Evolutionary conservation across 129 eudicot genomes (phyloP).

Genomic region (Lactuca sativa): DNA sequence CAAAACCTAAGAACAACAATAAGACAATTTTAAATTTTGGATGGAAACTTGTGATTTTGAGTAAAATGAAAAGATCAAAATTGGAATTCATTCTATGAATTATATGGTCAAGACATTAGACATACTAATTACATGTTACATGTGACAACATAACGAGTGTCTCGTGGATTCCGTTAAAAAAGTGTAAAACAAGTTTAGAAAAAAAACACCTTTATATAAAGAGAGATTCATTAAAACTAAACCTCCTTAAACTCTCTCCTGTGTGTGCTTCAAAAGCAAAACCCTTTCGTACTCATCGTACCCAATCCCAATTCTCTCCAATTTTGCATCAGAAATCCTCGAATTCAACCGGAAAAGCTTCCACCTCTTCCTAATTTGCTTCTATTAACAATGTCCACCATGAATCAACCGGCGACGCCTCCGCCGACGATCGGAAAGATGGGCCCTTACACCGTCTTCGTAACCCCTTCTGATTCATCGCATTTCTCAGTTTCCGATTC

Average conservation of each 20-base stretch:
- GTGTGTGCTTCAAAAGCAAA: not conserved
- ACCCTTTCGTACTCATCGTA: not conserved
- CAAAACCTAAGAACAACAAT: too few relatives aligned
- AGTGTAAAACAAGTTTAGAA: not conserved
- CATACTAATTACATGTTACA: not conserved
- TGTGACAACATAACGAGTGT: not conserved
- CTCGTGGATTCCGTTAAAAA: not conserved
- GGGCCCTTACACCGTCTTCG: constrained; percentile 86
- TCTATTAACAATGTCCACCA: constrained; percentile 39
- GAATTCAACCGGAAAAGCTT: not conserved
- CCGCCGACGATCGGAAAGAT: constrained; percentile 82
- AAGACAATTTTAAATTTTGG: too few relatives aligned
- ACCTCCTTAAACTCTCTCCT: not conserved
- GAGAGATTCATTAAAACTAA: not conserved
- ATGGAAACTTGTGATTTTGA: too few relatives aligned
- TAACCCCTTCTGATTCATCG: constrained; percentile 46
- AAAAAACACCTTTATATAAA: not conserved
- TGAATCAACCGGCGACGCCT: constrained; percentile 55
- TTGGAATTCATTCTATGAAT: too few relatives aligned
- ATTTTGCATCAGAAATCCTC: not conserved
- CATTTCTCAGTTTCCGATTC: constrained; percentile 24
- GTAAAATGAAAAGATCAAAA: too few relatives aligned
- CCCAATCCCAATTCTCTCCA: not conserved
- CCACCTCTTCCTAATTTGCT: not conserved
- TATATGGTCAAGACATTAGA: too few relatives aligned